These are phyloP conservation scores for Candida sonorensis DNA, from an alignment of 805 yeast species.

Conservation along the genomic window DNA sequence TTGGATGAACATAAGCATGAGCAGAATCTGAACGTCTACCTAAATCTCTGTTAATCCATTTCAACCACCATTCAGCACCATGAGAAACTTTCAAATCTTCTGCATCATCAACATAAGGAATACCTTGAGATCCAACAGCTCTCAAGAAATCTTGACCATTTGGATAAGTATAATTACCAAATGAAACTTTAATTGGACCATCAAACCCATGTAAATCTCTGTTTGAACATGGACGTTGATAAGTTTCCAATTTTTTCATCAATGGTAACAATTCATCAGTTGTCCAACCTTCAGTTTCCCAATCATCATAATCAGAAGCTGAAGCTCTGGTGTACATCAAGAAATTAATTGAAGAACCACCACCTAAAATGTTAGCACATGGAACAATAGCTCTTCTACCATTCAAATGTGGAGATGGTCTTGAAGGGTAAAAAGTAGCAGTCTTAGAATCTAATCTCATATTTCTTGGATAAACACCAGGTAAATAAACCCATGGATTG, in stretches of 20 bases:
- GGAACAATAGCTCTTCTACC: constrained; percentile 27
- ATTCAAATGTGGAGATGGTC: constrained; percentile 22
- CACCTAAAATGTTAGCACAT: constrained; percentile 24
- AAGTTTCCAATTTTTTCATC: constrained; percentile 23
- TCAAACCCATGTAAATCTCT: constrained; percentile 25
- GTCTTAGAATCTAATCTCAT: constrained; percentile 26
- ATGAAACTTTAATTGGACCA: constrained; percentile 26
- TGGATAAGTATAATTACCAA: constrained; percentile 26
- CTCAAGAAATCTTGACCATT: constrained; percentile 22
- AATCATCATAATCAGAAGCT: constrained; percentile 26
- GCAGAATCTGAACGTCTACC: constrained; percentile 27
- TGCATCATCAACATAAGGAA: constrained; percentile 21
- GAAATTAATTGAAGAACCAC: constrained; percentile 26
- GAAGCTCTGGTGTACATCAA: constrained; percentile 27
- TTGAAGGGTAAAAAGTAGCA: constrained; percentile 22
- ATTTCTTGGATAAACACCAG: constrained; percentile 26
- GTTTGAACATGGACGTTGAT: constrained; percentile 25
- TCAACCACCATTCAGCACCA: constrained; percentile 26
- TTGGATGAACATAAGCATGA: constrained; percentile 25
- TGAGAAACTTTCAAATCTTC: constrained; percentile 21
- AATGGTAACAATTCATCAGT: constrained; percentile 23
- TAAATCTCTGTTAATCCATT: constrained; percentile 26
- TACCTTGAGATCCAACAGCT: constrained; percentile 23
- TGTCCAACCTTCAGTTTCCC: constrained; percentile 24
- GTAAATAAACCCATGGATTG: constrained; percentile 26